Evolutionary conservation across 306 rosid genomes (phyloP).

Genomic region (Mucuna pruriens): DNA sequence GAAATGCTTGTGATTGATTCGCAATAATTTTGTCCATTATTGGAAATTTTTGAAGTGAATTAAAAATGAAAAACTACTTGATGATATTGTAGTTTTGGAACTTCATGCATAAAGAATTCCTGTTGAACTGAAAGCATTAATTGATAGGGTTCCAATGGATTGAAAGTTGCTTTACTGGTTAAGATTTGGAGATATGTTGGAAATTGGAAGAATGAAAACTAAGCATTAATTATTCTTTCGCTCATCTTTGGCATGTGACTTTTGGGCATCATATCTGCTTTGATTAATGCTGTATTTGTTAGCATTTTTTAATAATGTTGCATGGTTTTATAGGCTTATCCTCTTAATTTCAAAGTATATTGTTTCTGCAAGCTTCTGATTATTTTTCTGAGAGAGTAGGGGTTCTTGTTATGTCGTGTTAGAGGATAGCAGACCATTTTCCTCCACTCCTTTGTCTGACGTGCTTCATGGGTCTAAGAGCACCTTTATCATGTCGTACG

Average conservation of each 20-base stretch:
- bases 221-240: neutral
- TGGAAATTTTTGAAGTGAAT: neutral
- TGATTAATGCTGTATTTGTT: neutral
- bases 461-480: neutral
- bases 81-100: neutral
- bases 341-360: neutral
- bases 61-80: neutral
- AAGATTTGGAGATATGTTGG: constrained; percentile 11
- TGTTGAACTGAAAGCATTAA: constrained; percentile 16
- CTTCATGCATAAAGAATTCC: neutral
- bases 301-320: neutral
- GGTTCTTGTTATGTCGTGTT: neutral
- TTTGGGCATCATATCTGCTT: neutral
- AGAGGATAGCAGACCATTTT: neutral
- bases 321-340: neutral
- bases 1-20: neutral
- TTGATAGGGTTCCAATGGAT: neutral
- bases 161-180: neutral
- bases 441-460: neutral
- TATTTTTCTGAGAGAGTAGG: neutral
- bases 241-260: neutral
- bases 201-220: neutral
- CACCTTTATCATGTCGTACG: neutral
- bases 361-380: constrained; percentile 19
- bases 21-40: neutral